Percentiles rank a stretch among this genome's conserved stretches.
These are phyloP conservation scores for Hysterium pulicare DNA, from an alignment of 2,329 filamentous ascomycete species.

Conservation along the genomic window DNA sequence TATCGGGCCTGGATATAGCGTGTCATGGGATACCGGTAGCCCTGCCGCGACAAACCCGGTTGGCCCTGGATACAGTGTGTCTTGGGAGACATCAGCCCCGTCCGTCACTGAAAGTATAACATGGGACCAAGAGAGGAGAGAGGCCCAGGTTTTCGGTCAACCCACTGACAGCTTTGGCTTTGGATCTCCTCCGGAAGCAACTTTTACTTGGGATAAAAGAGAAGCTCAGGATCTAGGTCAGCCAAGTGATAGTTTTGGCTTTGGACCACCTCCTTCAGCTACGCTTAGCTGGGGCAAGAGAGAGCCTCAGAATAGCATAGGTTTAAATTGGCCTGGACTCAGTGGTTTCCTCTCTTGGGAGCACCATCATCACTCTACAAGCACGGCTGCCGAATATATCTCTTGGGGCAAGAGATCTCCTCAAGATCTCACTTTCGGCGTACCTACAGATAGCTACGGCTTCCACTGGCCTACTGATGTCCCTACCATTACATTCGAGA, in stretches of 20 bases:
- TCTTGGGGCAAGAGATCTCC: background rate
- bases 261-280: too few species aligned
- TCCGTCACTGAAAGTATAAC: background rate
- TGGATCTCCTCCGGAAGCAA: too few species aligned
- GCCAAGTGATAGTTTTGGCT: too few species aligned
- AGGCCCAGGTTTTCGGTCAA: background rate
- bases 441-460: background rate
- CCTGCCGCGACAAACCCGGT: background rate
- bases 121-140: background rate
- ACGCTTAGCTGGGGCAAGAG: too few species aligned
- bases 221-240: too few species aligned
- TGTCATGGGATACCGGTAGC: background rate
- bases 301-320: too few species aligned
- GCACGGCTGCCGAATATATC: background rate
- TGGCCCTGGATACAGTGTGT: background rate
- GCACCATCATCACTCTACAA: background rate
- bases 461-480: background rate
- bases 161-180: background rate
- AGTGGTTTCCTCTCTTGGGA: background rate
- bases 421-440: background rate
- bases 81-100: background rate
- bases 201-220: too few species aligned
- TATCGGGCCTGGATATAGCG: background rate
- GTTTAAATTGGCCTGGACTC: conserved; percentile 4
- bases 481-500: background rate